Evolutionary conservation across 345 rosid species (phyloP), one percentile per base, ranked within the genome.

Genomic region (Eucalyptus globulus): DNA sequence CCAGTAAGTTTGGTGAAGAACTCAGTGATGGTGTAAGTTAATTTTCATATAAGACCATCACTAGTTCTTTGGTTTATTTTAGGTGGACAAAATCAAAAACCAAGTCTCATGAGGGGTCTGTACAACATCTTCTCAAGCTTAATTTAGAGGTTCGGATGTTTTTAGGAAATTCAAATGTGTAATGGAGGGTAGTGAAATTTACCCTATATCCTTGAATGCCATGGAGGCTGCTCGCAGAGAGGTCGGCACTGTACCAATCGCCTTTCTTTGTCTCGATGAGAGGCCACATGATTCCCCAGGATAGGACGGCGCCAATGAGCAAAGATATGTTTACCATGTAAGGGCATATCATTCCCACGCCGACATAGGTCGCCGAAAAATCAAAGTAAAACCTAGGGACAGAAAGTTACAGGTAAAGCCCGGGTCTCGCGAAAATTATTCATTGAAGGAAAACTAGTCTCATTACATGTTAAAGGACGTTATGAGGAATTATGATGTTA

Each of bases 221-320:
- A 51, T 91, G 95, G 92, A 96, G 97, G 90, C 96, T 97, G 92
- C 91, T 88, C 4, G 90, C 24, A 11, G 90, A 49, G 43, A 93
- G 90, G 34, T 89, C 72, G 62, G 97, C 92, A 11, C 94, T 93
- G 69, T 94, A 97, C 99, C 99, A 97, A 44, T 87, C 81, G 51
- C 99, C 99, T 90, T 95, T 95, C 90, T 94, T 94, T 24, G 88
- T 90, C 87, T 91, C 95, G 69, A 96, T 96, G 26, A 92, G 87
- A 4, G 98, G 99, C 99, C 99, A 96, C 98, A 97, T 93, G 86
- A 95, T 44, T 88, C 95, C 98, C 98, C 99, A 97, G 6, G 99
- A 97, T 88, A 97, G 29, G 83, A 95, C 91, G 34, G 98, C 97
- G 50, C 99, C 99, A 86, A 96, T 24, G 26, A 97, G 95, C 91